phyloP scores from a whole-genome alignment of 768 basidiomycete species.

The Mycena olivaceomarginata region DNA sequence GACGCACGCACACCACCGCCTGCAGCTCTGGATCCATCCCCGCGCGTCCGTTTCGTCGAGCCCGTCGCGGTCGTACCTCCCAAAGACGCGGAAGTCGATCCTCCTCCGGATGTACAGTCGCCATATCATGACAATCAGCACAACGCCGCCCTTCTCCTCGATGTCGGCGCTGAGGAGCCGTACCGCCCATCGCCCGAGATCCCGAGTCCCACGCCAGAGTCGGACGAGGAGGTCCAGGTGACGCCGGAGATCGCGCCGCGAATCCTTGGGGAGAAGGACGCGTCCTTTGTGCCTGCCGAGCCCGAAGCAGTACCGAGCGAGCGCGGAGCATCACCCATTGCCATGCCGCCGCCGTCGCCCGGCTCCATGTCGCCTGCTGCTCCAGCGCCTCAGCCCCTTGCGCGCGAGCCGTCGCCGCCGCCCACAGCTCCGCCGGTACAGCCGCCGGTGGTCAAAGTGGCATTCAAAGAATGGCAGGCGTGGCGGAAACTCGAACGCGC shows the following conservation, averaged over 20 bases:
- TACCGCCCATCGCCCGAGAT: constrained; percentile 31
- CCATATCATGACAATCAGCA: no score
- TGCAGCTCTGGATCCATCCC: no score
- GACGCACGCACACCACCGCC: no score
- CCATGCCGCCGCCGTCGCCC: not conserved
- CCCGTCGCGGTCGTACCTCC: no score
- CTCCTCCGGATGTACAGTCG: no score
- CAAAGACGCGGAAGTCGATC: no score
- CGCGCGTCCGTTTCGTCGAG: no score
- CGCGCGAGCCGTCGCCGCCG: constrained; percentile 16
- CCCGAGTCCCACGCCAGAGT: constrained; percentile 28
- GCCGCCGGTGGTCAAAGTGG: constrained; percentile 17
- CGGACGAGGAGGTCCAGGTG: constrained; percentile 15
- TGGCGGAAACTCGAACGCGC: constrained; percentile 1
- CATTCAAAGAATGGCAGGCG: no score
- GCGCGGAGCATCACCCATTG: not conserved
- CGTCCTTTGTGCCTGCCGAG: not conserved
- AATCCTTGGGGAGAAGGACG: not conserved
- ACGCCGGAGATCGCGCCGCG: constrained; percentile 6
- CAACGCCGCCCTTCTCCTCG: no score
- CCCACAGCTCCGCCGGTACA: not conserved
- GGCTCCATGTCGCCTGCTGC: not conserved
- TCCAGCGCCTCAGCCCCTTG: not conserved
- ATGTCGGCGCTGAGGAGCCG: constrained; percentile 28
- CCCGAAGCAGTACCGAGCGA: not conserved